Base-by-base conservation (phyloP, 169 alveolate genomes). In the Babesia ovata region DNA sequence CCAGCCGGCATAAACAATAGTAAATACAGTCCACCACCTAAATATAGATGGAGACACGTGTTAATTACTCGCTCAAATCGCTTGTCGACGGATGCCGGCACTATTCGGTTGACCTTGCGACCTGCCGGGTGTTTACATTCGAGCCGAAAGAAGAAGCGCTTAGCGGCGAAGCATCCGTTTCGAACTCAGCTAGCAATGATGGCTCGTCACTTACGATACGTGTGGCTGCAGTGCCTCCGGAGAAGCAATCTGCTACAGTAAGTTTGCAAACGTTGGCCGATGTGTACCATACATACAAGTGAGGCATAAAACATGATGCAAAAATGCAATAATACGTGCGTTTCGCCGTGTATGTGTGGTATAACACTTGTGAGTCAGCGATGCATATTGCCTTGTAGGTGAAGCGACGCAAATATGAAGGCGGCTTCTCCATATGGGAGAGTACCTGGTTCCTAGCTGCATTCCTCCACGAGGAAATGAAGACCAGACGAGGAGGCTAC, bases 381-480 rank as follows among this genome's bases (percentile, higher is more conserved):
- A 33, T 4, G 39, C 39, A 33, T 6, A 33, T 33, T 6, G 39
- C 6, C 42, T 11, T 46, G 14, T 62, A 83, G 90, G 83, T 83
- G 3, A 44, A 46, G 36, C 58, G 44, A 14, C 56, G 83, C 26
- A 13, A 52, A 26, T 83, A 83, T 39, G 90, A 83, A 45, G 90
- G 90, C 28, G 90, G 90, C 24, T 83, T 57, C 53, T 50, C 90
- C 50, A 56, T 83, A 21, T 83, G 90, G 90, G 90, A 83, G 67
- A 66, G 84, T 29, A 69, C 85, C 1, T 83, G 90, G 90, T n/a
- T 67, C 17, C 70, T 83, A 3, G 59, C 59, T 57, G 69, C 45
- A 21, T 73, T 83, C 59, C 60, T 83, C 8, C 79, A 73, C 2
- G 45, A 13, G 12, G 63, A 63, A 8, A 1, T 81, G 58, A 22